phyloP scores from a whole-genome alignment of 257 asterid species.

The Gentiana macrophylla region DNA sequence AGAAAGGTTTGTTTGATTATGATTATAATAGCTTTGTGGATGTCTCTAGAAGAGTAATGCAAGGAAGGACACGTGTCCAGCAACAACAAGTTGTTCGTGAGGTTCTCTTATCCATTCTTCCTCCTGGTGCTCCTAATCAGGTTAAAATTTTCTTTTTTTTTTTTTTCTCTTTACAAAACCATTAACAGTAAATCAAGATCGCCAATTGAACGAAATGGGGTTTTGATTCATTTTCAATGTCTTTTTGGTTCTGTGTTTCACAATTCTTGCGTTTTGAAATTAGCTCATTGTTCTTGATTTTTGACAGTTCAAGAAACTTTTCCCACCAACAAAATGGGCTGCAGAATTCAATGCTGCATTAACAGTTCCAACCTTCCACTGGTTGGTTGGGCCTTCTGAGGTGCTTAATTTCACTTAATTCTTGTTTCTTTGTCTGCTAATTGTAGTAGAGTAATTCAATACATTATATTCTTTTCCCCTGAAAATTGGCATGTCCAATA shows the following conservation, averaged over 20 bases:
- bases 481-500: not conserved
- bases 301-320: constrained; percentile 69
- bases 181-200: too few relatives aligned
- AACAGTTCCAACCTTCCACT: constrained; percentile 88
- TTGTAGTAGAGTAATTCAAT: not conserved
- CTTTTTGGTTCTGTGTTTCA: too few relatives aligned
- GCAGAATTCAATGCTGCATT: constrained; percentile 82
- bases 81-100: constrained; percentile 79
- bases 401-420: constrained; percentile 20
- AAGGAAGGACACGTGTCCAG: constrained; percentile 60
- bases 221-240: too few relatives aligned
- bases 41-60: constrained; percentile 59
- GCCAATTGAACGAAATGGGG: too few relatives aligned
- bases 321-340: constrained; percentile 93
- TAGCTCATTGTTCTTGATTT: not conserved
- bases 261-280: too few relatives aligned
- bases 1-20: constrained; percentile 52
- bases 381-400: constrained; percentile 97
- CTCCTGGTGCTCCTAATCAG: constrained; percentile 97
- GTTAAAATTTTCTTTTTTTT: constrained; percentile 13
- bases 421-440: not conserved
- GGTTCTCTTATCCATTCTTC: constrained; percentile 86
- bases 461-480: not conserved
- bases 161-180: not conserved
- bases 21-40: constrained; percentile 83